Evolutionary conservation across 192 early-diverging fungal genomes (phyloP).

Genomic region (Fimicolochytrium jonesii): DNA sequence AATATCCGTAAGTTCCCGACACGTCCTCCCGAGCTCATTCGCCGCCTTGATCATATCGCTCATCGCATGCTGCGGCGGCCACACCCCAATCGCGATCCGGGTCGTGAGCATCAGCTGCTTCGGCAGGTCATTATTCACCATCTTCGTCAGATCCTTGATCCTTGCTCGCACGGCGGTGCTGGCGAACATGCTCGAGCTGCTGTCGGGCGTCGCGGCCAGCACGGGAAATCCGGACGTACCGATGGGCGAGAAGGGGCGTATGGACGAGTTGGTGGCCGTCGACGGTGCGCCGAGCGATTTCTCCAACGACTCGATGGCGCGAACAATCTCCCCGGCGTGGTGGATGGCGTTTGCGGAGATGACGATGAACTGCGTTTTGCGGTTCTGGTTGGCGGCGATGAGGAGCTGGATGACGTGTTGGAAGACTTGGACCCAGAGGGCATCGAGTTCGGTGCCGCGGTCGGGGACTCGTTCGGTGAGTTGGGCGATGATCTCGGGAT

Average conservation of each 20-base stretch:
- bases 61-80: constrained; percentile 48
- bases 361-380: constrained; percentile 45
- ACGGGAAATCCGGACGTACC: not conserved
- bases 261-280: not conserved
- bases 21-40: constrained; percentile 28
- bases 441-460: constrained; percentile 47
- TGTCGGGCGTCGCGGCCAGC: not conserved
- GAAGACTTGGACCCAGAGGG: constrained; percentile 42
- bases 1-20: constrained; percentile 31
- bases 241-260: constrained; percentile 24
- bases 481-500: constrained; percentile 30
- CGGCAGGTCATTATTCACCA: constrained; percentile 29
- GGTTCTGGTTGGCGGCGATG: constrained; percentile 53
- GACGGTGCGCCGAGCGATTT: constrained; percentile 1
- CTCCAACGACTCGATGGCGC: constrained; percentile 31
- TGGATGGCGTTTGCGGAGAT: constrained; percentile 52
- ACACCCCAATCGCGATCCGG: constrained; percentile 49
- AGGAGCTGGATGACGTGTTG: constrained; percentile 46
- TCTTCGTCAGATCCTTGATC: constrained; percentile 20
- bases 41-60: constrained; percentile 48
- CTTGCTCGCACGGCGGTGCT: constrained; percentile 2
- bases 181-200: not conserved
- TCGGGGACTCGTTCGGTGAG: constrained; percentile 37
- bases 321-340: constrained; percentile 38
- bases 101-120: constrained; percentile 48